phyloP scores from a whole-genome alignment of 2,329 filamentous ascomycete species.

The Penicillium italicum region DNA sequence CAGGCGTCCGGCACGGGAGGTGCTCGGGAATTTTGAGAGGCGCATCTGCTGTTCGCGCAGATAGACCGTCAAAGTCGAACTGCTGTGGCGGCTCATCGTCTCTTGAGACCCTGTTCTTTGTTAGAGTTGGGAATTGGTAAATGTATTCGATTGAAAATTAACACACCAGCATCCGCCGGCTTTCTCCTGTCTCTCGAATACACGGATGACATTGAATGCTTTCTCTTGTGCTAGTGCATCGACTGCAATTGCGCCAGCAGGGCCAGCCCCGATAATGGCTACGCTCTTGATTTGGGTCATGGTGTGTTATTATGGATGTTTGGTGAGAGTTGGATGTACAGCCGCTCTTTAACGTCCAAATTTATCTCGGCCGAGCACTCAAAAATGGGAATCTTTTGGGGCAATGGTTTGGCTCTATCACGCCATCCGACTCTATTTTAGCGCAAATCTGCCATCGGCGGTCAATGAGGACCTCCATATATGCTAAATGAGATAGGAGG shows the following conservation, averaged over 20 bases:
- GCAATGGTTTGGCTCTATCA: slow-evolving; percentile 15
- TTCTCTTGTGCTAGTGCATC: slow-evolving; percentile 60
- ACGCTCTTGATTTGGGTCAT: slow-evolving; percentile 40
- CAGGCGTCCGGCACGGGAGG: slow-evolving; percentile 49
- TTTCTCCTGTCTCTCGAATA: slow-evolving; percentile 60
- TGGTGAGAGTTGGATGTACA: neutral
- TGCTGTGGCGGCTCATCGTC: slow-evolving; percentile 39
- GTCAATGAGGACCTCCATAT: neutral
- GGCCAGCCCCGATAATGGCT: slow-evolving; percentile 60
- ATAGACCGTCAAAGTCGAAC: slow-evolving; percentile 47
- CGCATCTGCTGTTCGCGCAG: slow-evolving; percentile 50
- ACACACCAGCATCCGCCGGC: slow-evolving; percentile 60
- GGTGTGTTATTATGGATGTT: neutral
- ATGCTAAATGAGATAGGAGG: neutral
- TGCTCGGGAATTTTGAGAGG: slow-evolving; percentile 47
- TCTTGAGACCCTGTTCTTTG: slow-evolving; percentile 28
- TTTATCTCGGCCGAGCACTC: slow-evolving; percentile 19
- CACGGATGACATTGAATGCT: slow-evolving; percentile 56
- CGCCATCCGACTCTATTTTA: slow-evolving; percentile 18
- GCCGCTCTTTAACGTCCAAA: neutral
- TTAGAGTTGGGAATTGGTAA: neutral
- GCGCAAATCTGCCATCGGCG: slow-evolving; percentile 5
- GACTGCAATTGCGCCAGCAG: slow-evolving; percentile 57
- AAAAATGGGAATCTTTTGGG: neutral
- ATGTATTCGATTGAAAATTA: neutral